Base-by-base conservation (phyloP, 768 basidiomycete species). In the Neoboletus subvelutipes region DNA sequence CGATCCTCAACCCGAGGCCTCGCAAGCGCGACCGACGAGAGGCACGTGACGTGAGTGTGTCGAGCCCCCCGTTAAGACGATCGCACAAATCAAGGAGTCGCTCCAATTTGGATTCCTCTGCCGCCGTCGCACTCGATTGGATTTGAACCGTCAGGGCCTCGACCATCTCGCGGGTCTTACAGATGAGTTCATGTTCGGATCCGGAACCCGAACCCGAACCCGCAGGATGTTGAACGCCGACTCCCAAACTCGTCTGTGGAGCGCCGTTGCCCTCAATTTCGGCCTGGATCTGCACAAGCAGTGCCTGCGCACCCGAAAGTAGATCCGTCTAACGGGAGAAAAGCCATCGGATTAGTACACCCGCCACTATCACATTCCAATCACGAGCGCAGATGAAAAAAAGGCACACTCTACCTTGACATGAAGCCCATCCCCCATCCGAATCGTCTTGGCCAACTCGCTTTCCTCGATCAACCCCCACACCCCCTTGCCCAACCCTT, bases 401-500 rank as follows among this genome's bases (percentile, higher is more conserved):
- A 69, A n/a, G 49, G 12, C 73, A 46, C 29, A 72, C 80, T 9
- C 11, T 81, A 75, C 81, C 81, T 67, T 85, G 81, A 3, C 34
- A 20, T 47, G 50, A 5, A 43, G 68, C 71, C 64, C 73, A 2
- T 69, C 69, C 0, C 73, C 78, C 55, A 80, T 74, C 50, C 84
- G 76, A 54, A 92, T 85, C 15, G 83, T 81, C 70, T 80, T 83
- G 4, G 91, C 91, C 29, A 93, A 75, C 70, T 90, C 86, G 69
- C 90, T 92, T 59, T 90, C 88, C 70, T 93, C 89, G 52, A 92
- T 89, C 83, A 92, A 82, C 0, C 82, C 83, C 91, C 91, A 93
- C 13, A 93, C 81, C 1, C 88, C 88, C 63, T 84, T 91, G 9
- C 80, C 79, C 7, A 73, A 62, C 4, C 83, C 84, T n/a, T 83